phyloP scores from a whole-genome alignment of 2,329 filamentous ascomycete genomes.

The Sphaerulina vaccinii region DNA sequence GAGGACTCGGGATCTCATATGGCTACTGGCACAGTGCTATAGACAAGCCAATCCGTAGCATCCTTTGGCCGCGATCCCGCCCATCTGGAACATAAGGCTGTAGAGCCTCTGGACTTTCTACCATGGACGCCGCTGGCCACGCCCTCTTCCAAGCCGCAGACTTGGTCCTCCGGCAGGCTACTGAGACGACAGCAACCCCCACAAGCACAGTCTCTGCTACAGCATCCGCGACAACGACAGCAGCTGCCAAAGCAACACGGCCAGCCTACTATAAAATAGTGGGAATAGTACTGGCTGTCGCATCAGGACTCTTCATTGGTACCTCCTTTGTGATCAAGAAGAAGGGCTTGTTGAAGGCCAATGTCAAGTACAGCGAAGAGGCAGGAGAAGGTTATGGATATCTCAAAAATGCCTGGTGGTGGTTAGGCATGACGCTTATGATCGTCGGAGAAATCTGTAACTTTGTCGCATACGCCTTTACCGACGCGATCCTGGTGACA shows the following conservation, averaged over 20 bases:
- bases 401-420: conserved; percentile 93
- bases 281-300: conserved; percentile 80
- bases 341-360: conserved; percentile 82
- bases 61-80: neutral
- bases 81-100: neutral
- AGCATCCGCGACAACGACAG: conserved; percentile 26
- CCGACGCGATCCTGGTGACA: conserved; percentile 92
- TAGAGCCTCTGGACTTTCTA: conserved; percentile 1
- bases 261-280: conserved; percentile 75
- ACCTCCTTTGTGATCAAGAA: conserved; percentile 96
- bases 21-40: no score
- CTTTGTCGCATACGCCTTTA: conserved; percentile 94
- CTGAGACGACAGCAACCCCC: conserved; percentile 28
- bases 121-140: conserved; percentile 48
- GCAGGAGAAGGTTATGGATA: conserved; percentile 97
- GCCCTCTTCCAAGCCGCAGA: conserved; percentile 37
- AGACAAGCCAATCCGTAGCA: no score
- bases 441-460: conserved; percentile 96
- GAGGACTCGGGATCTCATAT: no score
- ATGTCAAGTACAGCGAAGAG: conserved; percentile 93
- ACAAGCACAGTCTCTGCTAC: conserved; percentile 25
- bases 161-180: conserved; percentile 47
- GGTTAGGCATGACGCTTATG: conserved; percentile 94
- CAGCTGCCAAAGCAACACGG: conserved; percentile 35
- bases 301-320: conserved; percentile 89